Evolutionary conservation across 2,329 filamentous ascomycete genomes (phyloP).

Genomic region (Fusarium sp.): DNA sequence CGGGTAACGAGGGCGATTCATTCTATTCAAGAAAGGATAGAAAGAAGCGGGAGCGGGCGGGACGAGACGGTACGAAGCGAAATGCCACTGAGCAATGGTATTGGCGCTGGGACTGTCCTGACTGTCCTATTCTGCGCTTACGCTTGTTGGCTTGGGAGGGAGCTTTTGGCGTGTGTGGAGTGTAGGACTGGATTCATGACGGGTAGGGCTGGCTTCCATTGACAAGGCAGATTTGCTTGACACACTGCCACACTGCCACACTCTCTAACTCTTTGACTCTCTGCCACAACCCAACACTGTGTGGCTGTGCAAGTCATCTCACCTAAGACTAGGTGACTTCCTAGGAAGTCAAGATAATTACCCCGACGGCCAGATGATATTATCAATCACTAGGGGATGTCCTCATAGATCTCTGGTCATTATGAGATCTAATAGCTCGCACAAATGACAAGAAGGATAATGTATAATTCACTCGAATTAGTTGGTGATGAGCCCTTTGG

Average conservation of each 20-base stretch:
- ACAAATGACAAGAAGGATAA: background rate
- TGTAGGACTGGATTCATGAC: constrained; percentile 8
- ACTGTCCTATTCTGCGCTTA: background rate
- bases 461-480: background rate
- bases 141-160: constrained; percentile 10
- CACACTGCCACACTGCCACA: background rate
- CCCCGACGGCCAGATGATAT: background rate
- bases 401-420: background rate
- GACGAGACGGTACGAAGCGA: constrained; percentile 42
- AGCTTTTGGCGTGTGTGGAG: constrained; percentile 13
- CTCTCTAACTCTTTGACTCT: background rate
- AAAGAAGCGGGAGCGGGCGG: constrained; percentile 38
- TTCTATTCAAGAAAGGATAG: constrained; percentile 15
- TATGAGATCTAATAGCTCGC: constrained; percentile 1
- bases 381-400: background rate
- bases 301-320: constrained; percentile 27
- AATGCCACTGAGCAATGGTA: constrained; percentile 6
- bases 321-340: background rate
- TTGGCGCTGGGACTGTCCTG: constrained; percentile 4
- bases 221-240: constrained; percentile 21
- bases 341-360: constrained; percentile 1
- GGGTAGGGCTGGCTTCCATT: constrained; percentile 29
- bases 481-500: constrained; percentile 10
- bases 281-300: background rate
- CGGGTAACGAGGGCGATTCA: constrained; percentile 5